Base-by-base conservation (phyloP, 2,329 filamentous ascomycete species). In the Acrocalymma vagum region DNA sequence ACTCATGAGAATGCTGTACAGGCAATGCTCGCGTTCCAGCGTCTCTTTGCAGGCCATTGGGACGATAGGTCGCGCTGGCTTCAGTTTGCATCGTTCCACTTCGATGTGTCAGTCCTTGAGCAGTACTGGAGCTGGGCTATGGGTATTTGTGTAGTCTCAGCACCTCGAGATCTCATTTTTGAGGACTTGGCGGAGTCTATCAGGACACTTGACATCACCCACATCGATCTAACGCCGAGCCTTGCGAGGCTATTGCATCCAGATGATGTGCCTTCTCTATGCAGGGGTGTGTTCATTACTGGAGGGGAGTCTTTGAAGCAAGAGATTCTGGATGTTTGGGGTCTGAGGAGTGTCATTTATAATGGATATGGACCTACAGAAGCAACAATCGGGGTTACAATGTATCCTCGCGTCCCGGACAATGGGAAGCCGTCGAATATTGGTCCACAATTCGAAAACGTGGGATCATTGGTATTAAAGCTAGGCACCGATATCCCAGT, bases 51-150 rank as follows among this genome's bases (percentile, higher is more conserved):
- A 5, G 83, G 80, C 0, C 87, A 90, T 56, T 95, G 90, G 88
- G 79, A 87, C 26, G 58, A 76, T 0, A 63, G 80, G 0, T 95
- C 91, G 0, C 83, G 87, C 42, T 96, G 90, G 86, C 76, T 96
- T 1, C 93, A 96, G 62, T 96, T 96, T 62, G 93, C 93, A 1
- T 92, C 90, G 0, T 90, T 96, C 41, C 93, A 96, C 67, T 96
- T 96, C 47, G 93, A 96, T 58, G 92, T 96, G 4, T 94, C 89
- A 2, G 88, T 96, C 0, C 78, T 96, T 0, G 92, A 96, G 62
- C 92, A 96, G 60, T 96, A 93, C 65, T 96, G 90, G 90, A 94
- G 86, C 42, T 96, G 92, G 92, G 90, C 87, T 18, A 88, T 94
- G 1, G 91, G 91, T 1, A 91, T 96, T 17, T 86, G 87, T 4